Evolutionary conservation across 1,284 basidiomycete species (phyloP).

Genomic region (Phylloporus sp.): DNA sequence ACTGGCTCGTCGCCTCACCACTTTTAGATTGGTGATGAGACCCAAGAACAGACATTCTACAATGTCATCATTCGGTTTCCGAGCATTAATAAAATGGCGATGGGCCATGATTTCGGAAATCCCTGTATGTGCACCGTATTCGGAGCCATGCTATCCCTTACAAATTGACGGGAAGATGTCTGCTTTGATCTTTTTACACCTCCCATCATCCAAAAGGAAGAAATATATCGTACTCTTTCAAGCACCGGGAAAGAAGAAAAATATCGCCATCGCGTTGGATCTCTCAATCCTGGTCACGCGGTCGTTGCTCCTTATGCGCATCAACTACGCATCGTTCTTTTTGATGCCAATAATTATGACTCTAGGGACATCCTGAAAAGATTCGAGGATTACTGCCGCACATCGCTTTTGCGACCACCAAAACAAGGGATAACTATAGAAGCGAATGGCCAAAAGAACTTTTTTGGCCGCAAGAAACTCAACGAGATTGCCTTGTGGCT

Average conservation of each 20-base stretch:
- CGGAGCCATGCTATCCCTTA: slow-evolving; percentile 14
- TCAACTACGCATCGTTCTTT: slow-evolving; percentile 68
- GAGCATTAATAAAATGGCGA: slow-evolving; percentile 65
- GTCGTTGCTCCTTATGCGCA: slow-evolving; percentile 69
- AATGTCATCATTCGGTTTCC: slow-evolving; percentile 63
- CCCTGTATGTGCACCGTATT: slow-evolving; percentile 44
- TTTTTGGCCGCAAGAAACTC: slow-evolving; percentile 59
- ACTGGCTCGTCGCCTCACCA: neutral
- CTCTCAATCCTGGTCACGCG: slow-evolving; percentile 60
- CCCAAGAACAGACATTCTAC: slow-evolving; percentile 57
- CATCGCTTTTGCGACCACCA: slow-evolving; percentile 55
- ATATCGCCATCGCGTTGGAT: slow-evolving; percentile 62
- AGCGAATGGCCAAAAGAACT: slow-evolving; percentile 50
- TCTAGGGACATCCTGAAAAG: slow-evolving; percentile 49
- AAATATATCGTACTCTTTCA: slow-evolving; percentile 60
- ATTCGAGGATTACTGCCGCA: slow-evolving; percentile 62
- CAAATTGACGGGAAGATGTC: slow-evolving; percentile 52
- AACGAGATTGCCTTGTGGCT: slow-evolving; percentile 53
- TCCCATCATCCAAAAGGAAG: slow-evolving; percentile 65
- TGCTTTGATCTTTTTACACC: slow-evolving; percentile 71
- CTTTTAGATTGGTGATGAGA: slow-evolving; percentile 62
- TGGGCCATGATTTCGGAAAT: slow-evolving; percentile 60
- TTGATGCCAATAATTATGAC: slow-evolving; percentile 43
- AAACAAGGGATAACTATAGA: slow-evolving; percentile 49
- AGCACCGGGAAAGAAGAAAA: slow-evolving; percentile 48